A percentile compares a stretch with the other conserved stretches of the same genome.
Evolutionary conservation across 2,329 filamentous ascomycete species (phyloP).

Genomic region (Volutella citrinella): DNA sequence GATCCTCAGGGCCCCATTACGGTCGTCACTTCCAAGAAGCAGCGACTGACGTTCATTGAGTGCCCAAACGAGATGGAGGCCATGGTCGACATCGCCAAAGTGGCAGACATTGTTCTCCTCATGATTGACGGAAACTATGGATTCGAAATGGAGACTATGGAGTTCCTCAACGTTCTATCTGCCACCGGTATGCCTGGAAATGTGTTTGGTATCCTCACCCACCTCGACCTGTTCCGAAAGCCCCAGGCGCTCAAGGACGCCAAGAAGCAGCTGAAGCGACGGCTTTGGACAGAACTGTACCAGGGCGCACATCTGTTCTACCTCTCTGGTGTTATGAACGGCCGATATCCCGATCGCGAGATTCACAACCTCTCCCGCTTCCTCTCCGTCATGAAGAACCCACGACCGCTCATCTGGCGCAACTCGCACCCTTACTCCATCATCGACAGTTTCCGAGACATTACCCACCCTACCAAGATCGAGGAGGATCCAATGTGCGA

Average conservation of each 20-base stretch:
- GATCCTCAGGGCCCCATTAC: constrained; percentile 90
- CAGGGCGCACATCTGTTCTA: constrained; percentile 97
- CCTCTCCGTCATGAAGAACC: constrained; percentile 98
- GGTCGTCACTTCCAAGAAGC: constrained; percentile 92
- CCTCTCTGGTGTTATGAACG: constrained; percentile 92
- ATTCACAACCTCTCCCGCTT: constrained; percentile 94
- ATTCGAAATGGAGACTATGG: constrained; percentile 99
- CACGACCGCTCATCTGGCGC: constrained; percentile 90
- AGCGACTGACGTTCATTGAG: constrained; percentile 92
- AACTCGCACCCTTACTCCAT: constrained; percentile 94
- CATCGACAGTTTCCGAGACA: constrained; percentile 90
- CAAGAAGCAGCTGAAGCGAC: constrained; percentile 93
- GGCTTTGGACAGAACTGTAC: constrained; percentile 96
- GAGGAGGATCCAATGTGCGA: constrained; percentile 89
- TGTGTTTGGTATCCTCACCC: constrained; percentile 94
- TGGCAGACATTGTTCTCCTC: constrained; percentile 92
- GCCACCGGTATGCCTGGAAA: constrained; percentile 97
- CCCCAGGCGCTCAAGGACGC: constrained; percentile 87
- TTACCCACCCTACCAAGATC: constrained; percentile 88
- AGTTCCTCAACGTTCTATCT: constrained; percentile 92
- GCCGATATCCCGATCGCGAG: constrained; percentile 92
- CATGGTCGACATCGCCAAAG: constrained; percentile 96
- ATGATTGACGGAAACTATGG: constrained; percentile 99
- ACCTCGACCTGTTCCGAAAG: constrained; percentile 92
- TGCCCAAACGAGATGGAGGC: constrained; percentile 94